Conservation (phyloP, 805 yeast genomes). For the Jamesozyma piceae region DNA sequence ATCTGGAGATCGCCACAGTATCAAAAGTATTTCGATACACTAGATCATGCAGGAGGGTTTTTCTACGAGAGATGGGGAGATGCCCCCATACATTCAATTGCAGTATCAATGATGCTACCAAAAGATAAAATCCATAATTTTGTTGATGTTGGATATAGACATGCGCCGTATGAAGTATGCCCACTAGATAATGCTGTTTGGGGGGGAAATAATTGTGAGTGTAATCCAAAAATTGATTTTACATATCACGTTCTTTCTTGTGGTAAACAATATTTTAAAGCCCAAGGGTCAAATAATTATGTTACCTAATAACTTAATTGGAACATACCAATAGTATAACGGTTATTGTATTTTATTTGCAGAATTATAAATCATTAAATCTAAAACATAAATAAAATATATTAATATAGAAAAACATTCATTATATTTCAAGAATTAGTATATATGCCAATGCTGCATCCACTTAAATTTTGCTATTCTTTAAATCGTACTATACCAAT, state of each 20-base stretch:
- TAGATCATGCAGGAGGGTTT: conserved; percentile 66
- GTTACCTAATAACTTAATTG: too few species aligned
- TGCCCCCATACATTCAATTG: conserved; percentile 65
- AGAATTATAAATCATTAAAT: too few species aligned
- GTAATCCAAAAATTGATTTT: conserved; percentile 49
- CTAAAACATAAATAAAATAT: background rate
- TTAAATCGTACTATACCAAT: too few species aligned
- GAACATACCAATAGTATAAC: too few species aligned
- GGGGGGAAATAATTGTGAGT: conserved; percentile 50
- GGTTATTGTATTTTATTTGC: too few species aligned
- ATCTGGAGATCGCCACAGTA: conserved; percentile 52
- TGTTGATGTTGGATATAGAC: conserved; percentile 64
- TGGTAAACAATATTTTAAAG: conserved; percentile 47
- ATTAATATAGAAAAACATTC: background rate
- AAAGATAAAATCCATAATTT: conserved; percentile 54
- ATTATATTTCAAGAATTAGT: background rate
- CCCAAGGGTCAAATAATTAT: too few species aligned
- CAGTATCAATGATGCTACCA: conserved; percentile 46
- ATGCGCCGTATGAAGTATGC: conserved; percentile 54
- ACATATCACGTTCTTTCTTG: conserved; percentile 64
- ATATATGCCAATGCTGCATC: too few species aligned
- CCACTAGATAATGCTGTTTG: conserved; percentile 46
- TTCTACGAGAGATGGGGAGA: conserved; percentile 89
- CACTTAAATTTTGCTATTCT: too few species aligned
- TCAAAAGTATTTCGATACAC: conserved; percentile 46